phyloP scores from a whole-genome alignment of 2,329 filamentous ascomycete species.

The Trichoderma oligosporum region DNA sequence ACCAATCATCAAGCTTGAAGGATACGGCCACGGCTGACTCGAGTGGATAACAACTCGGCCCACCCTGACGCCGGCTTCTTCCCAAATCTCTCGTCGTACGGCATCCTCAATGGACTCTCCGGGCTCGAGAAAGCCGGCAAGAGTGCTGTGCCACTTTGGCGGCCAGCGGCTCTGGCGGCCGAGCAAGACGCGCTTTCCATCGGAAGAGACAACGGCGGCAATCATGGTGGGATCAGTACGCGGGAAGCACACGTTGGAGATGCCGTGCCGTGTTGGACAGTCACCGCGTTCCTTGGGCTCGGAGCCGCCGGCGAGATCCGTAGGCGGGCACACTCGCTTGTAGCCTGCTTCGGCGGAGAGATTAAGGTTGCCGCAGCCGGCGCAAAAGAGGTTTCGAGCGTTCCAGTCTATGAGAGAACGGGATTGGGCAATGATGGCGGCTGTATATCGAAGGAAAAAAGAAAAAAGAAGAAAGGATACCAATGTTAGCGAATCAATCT shows the following conservation, averaged over 20 bases:
- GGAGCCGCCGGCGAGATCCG: slow-evolving; percentile 52
- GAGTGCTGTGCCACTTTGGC: slow-evolving; percentile 78
- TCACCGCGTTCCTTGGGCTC: slow-evolving; percentile 55
- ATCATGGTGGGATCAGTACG: slow-evolving; percentile 94
- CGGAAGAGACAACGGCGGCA: slow-evolving; percentile 81
- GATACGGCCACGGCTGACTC: slow-evolving; percentile 85
- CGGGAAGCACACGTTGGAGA: slow-evolving; percentile 90
- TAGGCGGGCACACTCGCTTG: slow-evolving; percentile 74
- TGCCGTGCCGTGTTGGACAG: slow-evolving; percentile 76
- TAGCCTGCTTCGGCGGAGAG: slow-evolving; percentile 75
- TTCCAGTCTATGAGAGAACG: slow-evolving; percentile 94
- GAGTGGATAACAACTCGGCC: slow-evolving; percentile 78
- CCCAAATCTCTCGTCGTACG: slow-evolving; percentile 79
- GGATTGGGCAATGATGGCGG: slow-evolving; percentile 85
- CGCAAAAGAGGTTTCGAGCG: slow-evolving; percentile 85
- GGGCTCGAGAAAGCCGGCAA: slow-evolving; percentile 83
- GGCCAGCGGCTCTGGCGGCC: slow-evolving; percentile 85
- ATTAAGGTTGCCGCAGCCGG: slow-evolving; percentile 78
- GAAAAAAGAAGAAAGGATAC: too few relatives aligned
- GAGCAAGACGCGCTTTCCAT: slow-evolving; percentile 73
- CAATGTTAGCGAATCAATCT: too few relatives aligned
- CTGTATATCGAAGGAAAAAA: too few relatives aligned
- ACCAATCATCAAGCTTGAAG: slow-evolving; percentile 79
- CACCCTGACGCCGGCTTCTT: slow-evolving; percentile 73
- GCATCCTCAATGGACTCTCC: slow-evolving; percentile 83